These are phyloP conservation scores for Apiospora marii DNA, from an alignment of 2,329 filamentous ascomycete genomes.

Conservation along the genomic window DNA sequence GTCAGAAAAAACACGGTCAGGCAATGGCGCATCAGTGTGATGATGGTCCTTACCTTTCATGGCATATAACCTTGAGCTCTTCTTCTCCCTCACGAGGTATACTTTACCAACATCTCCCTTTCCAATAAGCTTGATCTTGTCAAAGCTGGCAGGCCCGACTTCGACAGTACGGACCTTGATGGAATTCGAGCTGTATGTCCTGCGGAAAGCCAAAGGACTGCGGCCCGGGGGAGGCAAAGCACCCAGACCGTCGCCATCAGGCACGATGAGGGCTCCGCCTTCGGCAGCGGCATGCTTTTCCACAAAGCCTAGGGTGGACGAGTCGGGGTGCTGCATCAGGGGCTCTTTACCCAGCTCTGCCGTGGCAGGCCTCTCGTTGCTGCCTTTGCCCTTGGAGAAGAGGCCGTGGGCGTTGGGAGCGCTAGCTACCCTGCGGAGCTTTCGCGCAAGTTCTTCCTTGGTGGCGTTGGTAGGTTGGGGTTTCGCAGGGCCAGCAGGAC, in stretches of 20 bases:
- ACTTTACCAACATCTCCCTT: slow-evolving; percentile 99
- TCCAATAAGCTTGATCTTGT: slow-evolving; percentile 99
- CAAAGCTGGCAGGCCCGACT: slow-evolving; percentile 92
- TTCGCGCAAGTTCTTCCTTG: slow-evolving; percentile 93
- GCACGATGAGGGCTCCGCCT: slow-evolving; percentile 48
- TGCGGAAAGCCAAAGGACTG: slow-evolving; percentile 79
- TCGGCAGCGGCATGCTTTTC: slow-evolving; percentile 52
- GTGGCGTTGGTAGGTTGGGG: slow-evolving; percentile 77
- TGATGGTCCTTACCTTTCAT: slow-evolving; percentile 82
- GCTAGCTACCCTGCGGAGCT: slow-evolving; percentile 91
- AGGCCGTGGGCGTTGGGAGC: slow-evolving; percentile 96
- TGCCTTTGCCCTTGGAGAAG: slow-evolving; percentile 69
- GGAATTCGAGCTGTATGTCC: slow-evolving; percentile 98
- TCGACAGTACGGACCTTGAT: slow-evolving; percentile 99
- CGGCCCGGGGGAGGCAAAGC: slow-evolving; percentile 73
- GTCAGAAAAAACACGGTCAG: slow-evolving; percentile 49
- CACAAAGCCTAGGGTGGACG: slow-evolving; percentile 54
- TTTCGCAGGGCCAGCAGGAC: slow-evolving; percentile 68
- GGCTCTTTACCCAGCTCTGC: slow-evolving; percentile 88
- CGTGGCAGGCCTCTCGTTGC: slow-evolving; percentile 77
- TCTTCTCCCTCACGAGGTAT: slow-evolving; percentile 97
- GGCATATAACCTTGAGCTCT: slow-evolving; percentile 91
- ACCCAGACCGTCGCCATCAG: slow-evolving; percentile 61
- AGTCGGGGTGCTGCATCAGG: slow-evolving; percentile 65
- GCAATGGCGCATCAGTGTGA: neutral